A percentile compares a stretch with the other conserved stretches of the same genome.
phyloP scores from a whole-genome alignment of 805 yeast species.

The Metschnikowia lachancei region DNA sequence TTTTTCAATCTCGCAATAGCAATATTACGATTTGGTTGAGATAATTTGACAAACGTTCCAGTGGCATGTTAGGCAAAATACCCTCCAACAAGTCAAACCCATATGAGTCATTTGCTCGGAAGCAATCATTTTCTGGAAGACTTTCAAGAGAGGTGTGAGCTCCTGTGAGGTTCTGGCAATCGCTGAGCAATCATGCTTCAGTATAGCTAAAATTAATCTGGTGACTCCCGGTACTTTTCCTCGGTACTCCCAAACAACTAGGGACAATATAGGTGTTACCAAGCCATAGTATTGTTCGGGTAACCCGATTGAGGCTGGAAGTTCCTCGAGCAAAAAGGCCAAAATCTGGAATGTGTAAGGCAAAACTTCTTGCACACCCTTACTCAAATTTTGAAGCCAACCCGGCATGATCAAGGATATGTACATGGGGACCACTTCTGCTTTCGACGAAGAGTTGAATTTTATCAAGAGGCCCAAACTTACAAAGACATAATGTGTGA shows the following conservation, averaged over 20 bases:
- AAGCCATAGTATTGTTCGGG: constrained; percentile 66
- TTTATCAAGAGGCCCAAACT: constrained; percentile 74
- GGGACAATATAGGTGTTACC: constrained; percentile 79
- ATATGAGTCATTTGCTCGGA: constrained; percentile 72
- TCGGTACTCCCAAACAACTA: constrained; percentile 87
- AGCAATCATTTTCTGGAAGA: constrained; percentile 89
- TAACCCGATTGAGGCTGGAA: constrained; percentile 47
- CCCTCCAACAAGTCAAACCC: constrained; percentile 84
- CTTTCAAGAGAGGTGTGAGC: constrained; percentile 82
- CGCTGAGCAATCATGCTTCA: constrained; percentile 44
- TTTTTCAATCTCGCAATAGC: constrained; percentile 73
- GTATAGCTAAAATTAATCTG: constrained; percentile 68
- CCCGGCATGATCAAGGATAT: constrained; percentile 63
- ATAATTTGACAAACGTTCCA: constrained; percentile 48
- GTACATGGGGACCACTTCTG: constrained; percentile 24
- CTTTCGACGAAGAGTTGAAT: constrained; percentile 32
- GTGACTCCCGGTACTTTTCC: constrained; percentile 95
- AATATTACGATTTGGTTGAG: constrained; percentile 72
- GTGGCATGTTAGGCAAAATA: constrained; percentile 58
- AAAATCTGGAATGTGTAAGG: constrained; percentile 93
- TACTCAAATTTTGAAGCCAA: constrained; percentile 62
- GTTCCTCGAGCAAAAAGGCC: constrained; percentile 67
- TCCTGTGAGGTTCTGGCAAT: constrained; percentile 35
- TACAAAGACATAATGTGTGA: constrained; percentile 89
- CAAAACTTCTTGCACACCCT: constrained; percentile 89